Evolutionary conservation across 2,329 filamentous ascomycete genomes (phyloP).

Genomic region (Pestalotiopsis fici): DNA sequence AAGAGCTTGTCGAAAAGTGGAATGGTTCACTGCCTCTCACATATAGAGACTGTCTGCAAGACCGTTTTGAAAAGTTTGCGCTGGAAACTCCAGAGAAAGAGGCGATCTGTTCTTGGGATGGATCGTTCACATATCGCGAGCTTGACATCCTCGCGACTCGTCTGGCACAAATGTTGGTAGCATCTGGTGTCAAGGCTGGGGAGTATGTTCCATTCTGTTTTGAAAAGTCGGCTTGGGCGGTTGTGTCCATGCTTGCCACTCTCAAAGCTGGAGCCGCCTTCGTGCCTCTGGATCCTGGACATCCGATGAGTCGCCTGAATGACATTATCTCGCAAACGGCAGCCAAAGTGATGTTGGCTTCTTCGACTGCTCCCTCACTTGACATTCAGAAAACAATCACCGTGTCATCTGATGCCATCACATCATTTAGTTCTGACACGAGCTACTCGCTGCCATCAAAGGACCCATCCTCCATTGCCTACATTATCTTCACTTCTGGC

Average conservation of each 20-base stretch:
- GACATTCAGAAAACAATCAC: not conserved
- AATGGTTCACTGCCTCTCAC: not conserved
- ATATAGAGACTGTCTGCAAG: not conserved
- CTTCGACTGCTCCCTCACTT: not conserved
- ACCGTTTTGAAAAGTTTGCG: not conserved
- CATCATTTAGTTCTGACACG: not conserved
- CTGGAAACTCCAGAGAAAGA: not conserved
- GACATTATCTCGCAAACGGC: slow-evolving; percentile 29
- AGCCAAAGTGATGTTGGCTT: slow-evolving; percentile 10
- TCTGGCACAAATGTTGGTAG: slow-evolving; percentile 22
- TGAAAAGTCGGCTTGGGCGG: slow-evolving; percentile 33
- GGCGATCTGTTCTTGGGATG: slow-evolving; percentile 30
- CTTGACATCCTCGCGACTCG: slow-evolving; percentile 25
- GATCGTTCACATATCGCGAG: slow-evolving; percentile 27
- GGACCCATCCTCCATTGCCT: not conserved
- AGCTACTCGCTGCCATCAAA: not conserved
- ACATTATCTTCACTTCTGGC: slow-evolving; percentile 12
- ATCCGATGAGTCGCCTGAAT: slow-evolving; percentile 33
- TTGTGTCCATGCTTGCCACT: slow-evolving; percentile 33
- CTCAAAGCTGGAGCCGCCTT: slow-evolving; percentile 34
- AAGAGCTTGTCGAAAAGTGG: slow-evolving; percentile 7
- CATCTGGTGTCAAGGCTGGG: slow-evolving; percentile 26
- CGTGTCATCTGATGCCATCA: not conserved
- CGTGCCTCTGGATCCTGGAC: slow-evolving; percentile 36
- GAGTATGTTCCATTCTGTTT: slow-evolving; percentile 33